Percentiles rank a stretch among this genome's conserved stretches.
Conservation (phyloP, 2,329 filamentous ascomycete genomes). For the Beauveria varroae region DNA sequence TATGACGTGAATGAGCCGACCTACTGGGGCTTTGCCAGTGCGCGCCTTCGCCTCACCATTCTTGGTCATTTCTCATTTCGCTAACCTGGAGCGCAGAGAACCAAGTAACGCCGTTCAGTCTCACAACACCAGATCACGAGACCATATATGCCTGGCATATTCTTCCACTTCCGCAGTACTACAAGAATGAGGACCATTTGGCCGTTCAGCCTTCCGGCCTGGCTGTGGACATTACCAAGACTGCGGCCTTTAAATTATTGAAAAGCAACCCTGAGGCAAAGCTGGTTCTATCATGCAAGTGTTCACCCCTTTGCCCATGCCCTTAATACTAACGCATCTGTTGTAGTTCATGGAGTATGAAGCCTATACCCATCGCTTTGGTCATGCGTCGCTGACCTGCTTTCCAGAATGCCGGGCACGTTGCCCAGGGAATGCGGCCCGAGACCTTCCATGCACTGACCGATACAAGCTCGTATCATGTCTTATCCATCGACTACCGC, state of each 20-base stretch:
- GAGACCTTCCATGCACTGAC: constrained; percentile 71
- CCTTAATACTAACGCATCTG: constrained; percentile 11
- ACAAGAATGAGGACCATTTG: constrained; percentile 59
- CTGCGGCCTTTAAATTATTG: constrained; percentile 53
- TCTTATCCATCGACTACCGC: constrained; percentile 86
- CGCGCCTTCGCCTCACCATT: constrained; percentile 11
- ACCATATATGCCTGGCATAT: constrained; percentile 86
- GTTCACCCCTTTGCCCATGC: constrained; percentile 3
- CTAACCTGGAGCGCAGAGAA: constrained; percentile 48
- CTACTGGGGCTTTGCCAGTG: constrained; percentile 79
- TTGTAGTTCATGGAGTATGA: constrained; percentile 49
- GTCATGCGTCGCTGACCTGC: constrained; percentile 13
- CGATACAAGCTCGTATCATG: constrained; percentile 65
- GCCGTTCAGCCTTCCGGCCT: constrained; percentile 43
- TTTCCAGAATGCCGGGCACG: constrained; percentile 70
- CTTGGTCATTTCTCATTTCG: not conserved
- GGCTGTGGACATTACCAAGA: constrained; percentile 45
- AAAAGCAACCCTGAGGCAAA: constrained; percentile 55
- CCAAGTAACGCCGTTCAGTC: constrained; percentile 79
- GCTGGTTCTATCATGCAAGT: constrained; percentile 57
- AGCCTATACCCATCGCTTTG: not conserved
- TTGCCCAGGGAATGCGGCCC: constrained; percentile 71
- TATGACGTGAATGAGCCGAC: constrained; percentile 69
- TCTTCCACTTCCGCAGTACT: constrained; percentile 69
- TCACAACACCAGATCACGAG: constrained; percentile 68